phyloP scores from a whole-genome alignment of 1,284 basidiomycete genomes.

The Naganishia albida region DNA sequence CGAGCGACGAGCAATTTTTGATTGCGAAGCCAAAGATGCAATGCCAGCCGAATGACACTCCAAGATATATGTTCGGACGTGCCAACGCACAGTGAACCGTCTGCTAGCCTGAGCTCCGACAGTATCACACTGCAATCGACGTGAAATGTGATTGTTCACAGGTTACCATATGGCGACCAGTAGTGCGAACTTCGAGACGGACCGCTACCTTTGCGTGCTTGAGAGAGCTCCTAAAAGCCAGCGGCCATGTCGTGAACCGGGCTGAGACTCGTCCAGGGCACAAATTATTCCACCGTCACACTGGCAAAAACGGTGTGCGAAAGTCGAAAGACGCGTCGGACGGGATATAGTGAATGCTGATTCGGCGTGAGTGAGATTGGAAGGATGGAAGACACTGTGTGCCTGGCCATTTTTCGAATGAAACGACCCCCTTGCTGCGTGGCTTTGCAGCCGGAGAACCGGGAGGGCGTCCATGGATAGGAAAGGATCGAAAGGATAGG shows the following conservation, averaged over 20 bases:
- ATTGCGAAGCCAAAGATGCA: constrained; percentile 8
- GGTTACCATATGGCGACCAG: constrained; percentile 12
- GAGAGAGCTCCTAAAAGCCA: constrained; percentile 12
- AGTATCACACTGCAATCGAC: constrained; percentile 24
- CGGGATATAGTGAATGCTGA: constrained; percentile 8
- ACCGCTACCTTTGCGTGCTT: constrained; percentile 25
- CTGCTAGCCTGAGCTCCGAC: constrained; percentile 13
- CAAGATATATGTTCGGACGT: constrained; percentile 27
- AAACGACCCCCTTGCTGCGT: not conserved
- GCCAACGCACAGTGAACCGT: constrained; percentile 20
- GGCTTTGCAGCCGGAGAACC: constrained; percentile 1
- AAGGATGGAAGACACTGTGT: constrained; percentile 3
- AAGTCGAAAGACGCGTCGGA: constrained; percentile 16
- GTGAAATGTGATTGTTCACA: constrained; percentile 27
- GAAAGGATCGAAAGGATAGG: constrained; percentile 4
- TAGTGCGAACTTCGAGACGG: constrained; percentile 14
- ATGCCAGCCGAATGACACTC: constrained; percentile 23
- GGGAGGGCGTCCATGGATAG: constrained; percentile 9
- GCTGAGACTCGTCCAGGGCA: constrained; percentile 25
- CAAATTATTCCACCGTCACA: constrained; percentile 20
- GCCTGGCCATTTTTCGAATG: constrained; percentile 16
- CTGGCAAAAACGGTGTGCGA: constrained; percentile 10
- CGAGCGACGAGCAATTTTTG: constrained; percentile 19
- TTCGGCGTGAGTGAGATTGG: constrained; percentile 21
- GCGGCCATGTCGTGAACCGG: constrained; percentile 7